phyloP scores from a whole-genome alignment of 208 protist species.

The Acanthamoeba castellanii region DNA sequence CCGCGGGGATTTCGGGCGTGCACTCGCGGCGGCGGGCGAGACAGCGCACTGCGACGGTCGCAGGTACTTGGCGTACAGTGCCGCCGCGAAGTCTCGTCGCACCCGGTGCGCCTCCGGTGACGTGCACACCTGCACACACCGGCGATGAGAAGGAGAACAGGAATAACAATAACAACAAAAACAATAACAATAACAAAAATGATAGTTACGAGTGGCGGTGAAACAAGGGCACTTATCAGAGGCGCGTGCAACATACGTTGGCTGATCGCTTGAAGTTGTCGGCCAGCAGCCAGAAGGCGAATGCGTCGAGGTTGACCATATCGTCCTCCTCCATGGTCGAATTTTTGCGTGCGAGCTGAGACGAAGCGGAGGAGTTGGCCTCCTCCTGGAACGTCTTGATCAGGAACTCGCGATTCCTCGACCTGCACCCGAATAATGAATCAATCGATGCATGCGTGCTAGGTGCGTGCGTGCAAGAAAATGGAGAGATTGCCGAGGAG shows the following conservation, averaged over 20 bases:
- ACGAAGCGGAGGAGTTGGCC: neutral
- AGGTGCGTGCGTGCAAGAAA: too few species aligned
- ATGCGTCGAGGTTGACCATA: neutral
- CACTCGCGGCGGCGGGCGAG: neutral
- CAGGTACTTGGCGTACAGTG: neutral
- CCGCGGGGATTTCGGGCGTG: neutral
- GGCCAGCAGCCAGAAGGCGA: neutral
- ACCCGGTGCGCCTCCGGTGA: neutral
- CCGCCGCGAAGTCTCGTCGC: neutral
- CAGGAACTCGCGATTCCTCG: neutral
- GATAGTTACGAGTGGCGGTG: too few species aligned
- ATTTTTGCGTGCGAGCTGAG: neutral
- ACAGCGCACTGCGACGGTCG: neutral
- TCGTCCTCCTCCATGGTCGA: neutral
- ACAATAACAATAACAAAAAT: too few species aligned
- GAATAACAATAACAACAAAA: too few species aligned
- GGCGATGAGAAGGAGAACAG: neutral
- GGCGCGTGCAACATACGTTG: neutral
- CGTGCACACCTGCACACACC: neutral
- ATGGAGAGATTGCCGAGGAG: neutral
- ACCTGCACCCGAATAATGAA: neutral
- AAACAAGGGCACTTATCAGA: too few species aligned
- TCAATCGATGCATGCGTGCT: too few species aligned
- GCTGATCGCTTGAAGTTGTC: neutral
- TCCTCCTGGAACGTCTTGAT: constrained; percentile 14